A percentile compares a stretch with the other conserved stretches of the same genome.
Conservation (phyloP, 345 rosid species). For the Syzygium oleosum region DNA sequence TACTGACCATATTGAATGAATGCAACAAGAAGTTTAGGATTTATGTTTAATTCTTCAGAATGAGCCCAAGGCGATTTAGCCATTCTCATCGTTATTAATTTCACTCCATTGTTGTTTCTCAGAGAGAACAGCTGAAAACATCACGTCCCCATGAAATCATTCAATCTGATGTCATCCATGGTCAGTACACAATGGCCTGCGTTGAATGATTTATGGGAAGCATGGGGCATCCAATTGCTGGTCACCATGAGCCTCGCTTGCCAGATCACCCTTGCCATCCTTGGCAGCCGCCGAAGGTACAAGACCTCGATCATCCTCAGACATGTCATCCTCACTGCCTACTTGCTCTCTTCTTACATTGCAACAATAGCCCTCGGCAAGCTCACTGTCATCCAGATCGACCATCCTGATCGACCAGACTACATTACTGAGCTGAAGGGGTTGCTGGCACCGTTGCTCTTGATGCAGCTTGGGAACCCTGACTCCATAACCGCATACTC, state of each 20-base stretch:
- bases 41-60: background rate
- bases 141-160: background rate
- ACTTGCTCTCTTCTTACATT: slow-evolving; percentile 8
- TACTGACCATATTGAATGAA: background rate
- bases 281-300: slow-evolving; percentile 8
- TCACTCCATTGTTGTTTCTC: background rate
- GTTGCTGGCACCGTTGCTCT: slow-evolving; percentile 14
- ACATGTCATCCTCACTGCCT: slow-evolving; percentile 3
- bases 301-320: background rate
- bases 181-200: background rate
- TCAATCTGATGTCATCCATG: background rate
- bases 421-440: slow-evolving; percentile 3
- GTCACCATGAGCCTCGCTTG: slow-evolving; percentile 3
- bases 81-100: background rate
- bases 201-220: slow-evolving; percentile 7
- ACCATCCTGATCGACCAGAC: background rate
- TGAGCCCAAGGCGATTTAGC: background rate
- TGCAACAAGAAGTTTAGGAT: background rate
- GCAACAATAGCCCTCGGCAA: slow-evolving; percentile 12
- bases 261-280: slow-evolving; percentile 5
- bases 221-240: slow-evolving; percentile 8
- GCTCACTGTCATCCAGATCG: slow-evolving; percentile 6
- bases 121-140: background rate
- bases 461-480: slow-evolving; percentile 11
- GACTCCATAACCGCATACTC: slow-evolving; percentile 14